Evolutionary conservation across 2,329 filamentous ascomycete species (phyloP).

Genomic region (Clonostachys byssicola): DNA sequence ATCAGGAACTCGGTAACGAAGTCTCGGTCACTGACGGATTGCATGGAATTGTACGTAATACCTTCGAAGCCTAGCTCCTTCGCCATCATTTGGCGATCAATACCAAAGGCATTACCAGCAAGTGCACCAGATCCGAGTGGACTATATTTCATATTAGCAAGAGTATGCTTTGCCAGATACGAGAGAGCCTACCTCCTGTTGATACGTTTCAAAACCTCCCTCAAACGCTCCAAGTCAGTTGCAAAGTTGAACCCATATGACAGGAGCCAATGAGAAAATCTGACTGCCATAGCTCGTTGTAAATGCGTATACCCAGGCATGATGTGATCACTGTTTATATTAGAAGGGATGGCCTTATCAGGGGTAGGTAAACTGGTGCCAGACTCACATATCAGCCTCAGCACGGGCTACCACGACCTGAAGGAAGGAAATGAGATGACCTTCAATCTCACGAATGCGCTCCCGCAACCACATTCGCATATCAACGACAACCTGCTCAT

Average conservation of each 20-base stretch:
- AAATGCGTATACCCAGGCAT: conserved; percentile 91
- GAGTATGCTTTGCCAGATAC: not conserved
- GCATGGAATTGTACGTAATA: conserved; percentile 73
- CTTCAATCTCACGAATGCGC: conserved; percentile 25
- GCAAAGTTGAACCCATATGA: conserved; percentile 70
- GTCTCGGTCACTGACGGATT: conserved; percentile 71
- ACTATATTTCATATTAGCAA: conserved; percentile 12
- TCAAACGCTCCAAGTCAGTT: conserved; percentile 71
- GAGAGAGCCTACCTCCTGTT: conserved; percentile 41
- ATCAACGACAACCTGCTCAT: conserved; percentile 71
- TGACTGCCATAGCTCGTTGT: conserved; percentile 75
- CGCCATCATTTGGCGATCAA: conserved; percentile 76
- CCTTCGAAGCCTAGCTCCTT: conserved; percentile 77
- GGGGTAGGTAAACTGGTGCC: not conserved
- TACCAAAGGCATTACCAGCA: conserved; percentile 77
- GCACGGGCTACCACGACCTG: conserved; percentile 65
- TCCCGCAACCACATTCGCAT: conserved; percentile 81
- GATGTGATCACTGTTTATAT: conserved; percentile 46
- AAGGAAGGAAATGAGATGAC: conserved; percentile 64
- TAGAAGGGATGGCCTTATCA: conserved; percentile 6
- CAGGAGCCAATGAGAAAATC: conserved; percentile 80
- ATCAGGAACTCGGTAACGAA: conserved; percentile 80
- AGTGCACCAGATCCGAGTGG: conserved; percentile 75
- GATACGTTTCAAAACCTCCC: conserved; percentile 69
- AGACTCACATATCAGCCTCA: conserved; percentile 58